Percentiles rank a stretch among this genome's conserved stretches.
Evolutionary conservation across 805 yeast genomes (phyloP).

Genomic region (Kodamaea leandrae): DNA sequence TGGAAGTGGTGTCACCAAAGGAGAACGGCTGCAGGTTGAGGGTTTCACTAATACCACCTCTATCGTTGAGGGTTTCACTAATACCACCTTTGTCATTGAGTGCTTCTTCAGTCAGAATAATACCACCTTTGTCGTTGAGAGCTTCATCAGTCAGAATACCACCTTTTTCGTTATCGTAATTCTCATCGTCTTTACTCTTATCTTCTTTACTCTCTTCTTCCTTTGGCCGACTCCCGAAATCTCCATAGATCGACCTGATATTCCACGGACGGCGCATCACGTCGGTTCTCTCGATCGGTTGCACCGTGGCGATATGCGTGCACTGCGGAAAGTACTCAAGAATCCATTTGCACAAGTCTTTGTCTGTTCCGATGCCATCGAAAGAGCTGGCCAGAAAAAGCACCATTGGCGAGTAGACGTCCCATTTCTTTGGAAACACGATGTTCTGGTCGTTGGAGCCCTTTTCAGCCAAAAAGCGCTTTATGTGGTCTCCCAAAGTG

Average conservation of each 20-base stretch:
- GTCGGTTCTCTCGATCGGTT: conserved; percentile 59
- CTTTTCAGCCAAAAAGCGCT: not conserved
- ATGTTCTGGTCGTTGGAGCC: not conserved
- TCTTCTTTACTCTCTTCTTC: not conserved
- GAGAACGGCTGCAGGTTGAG: too few relatives aligned
- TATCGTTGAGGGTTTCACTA: too few relatives aligned
- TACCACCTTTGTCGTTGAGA: too few relatives aligned
- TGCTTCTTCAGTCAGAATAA: too few relatives aligned
- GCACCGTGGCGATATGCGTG: conserved; percentile 70
- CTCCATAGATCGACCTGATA: conserved; percentile 59
- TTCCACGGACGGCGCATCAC: conserved; percentile 63
- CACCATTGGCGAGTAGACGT: conserved; percentile 66
- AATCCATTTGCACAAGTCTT: conserved; percentile 12
- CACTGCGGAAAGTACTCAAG: conserved; percentile 16
- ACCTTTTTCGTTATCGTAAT: too few relatives aligned
- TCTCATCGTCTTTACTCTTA: not conserved
- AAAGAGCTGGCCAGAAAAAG: conserved; percentile 53
- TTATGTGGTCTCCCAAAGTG: not conserved
- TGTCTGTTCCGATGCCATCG: conserved; percentile 19
- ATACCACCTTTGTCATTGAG: too few relatives aligned
- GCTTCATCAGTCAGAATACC: too few relatives aligned
- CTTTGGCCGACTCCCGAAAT: conserved; percentile 45
- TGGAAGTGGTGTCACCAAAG: not conserved
- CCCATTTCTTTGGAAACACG: conserved; percentile 51
- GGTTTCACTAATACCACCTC: too few relatives aligned